Conservation (phyloP, 2,329 filamentous ascomycete genomes). For the Colletotrichum sidae region DNA sequence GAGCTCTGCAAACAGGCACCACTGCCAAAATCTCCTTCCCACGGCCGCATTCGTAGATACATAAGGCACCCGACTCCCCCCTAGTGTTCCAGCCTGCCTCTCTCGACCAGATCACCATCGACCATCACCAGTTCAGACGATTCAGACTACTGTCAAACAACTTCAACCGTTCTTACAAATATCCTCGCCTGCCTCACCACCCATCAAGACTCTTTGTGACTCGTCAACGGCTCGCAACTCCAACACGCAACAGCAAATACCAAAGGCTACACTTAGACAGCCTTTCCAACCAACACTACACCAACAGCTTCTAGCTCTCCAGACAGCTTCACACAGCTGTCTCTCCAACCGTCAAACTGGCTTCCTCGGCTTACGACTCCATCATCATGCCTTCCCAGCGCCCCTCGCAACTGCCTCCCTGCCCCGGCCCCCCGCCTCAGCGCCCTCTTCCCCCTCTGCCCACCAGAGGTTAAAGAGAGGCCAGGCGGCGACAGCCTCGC, state of each 20-base stretch:
- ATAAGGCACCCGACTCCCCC: constrained; percentile 38
- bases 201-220: constrained; percentile 30
- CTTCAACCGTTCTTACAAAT: constrained; percentile 24
- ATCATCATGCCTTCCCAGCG: constrained; percentile 68
- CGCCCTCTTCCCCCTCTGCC: constrained; percentile 74
- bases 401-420: constrained; percentile 74
- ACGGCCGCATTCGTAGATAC: constrained; percentile 36
- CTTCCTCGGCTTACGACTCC: constrained; percentile 39
- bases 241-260: constrained; percentile 5
- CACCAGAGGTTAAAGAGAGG: constrained; percentile 63
- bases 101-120: constrained; percentile 23
- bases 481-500: constrained; percentile 20
- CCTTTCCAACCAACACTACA: constrained; percentile 29
- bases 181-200: constrained; percentile 8
- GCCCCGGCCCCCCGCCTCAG: constrained; percentile 74
- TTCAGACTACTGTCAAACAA: constrained; percentile 7
- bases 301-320: constrained; percentile 25
- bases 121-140: constrained; percentile 23
- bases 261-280: constrained; percentile 17
- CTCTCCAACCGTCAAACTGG: constrained; percentile 37
- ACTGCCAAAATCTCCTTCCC: constrained; percentile 29
- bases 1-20: constrained; percentile 36
- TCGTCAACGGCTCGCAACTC: constrained; percentile 19
- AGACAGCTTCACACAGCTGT: constrained; percentile 25
- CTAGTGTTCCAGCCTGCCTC: not conserved